phyloP scores from a whole-genome alignment of 371 early-diverging fungal genomes.

The Zychaea mexicana region DNA sequence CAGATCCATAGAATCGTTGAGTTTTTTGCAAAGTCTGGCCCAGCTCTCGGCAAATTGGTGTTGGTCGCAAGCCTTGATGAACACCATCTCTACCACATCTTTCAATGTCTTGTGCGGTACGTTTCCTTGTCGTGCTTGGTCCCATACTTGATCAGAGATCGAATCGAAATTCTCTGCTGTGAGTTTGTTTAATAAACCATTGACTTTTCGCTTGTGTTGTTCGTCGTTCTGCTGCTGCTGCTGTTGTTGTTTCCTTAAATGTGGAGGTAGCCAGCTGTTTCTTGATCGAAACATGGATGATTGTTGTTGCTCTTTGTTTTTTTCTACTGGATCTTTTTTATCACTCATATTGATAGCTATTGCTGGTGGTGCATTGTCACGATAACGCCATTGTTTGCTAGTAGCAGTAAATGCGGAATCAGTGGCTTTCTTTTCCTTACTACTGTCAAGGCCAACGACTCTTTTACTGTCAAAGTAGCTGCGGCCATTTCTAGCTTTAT shows the following conservation, averaged over 20 bases:
- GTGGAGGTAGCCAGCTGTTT: background rate
- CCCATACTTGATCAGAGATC: slow-evolving; percentile 82
- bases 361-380: background rate
- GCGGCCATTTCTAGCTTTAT: too few relatives aligned
- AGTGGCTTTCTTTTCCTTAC: too few relatives aligned
- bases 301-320: background rate
- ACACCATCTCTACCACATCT: slow-evolving; percentile 81
- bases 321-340: background rate
- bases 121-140: slow-evolving; percentile 68
- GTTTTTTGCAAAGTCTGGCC: slow-evolving; percentile 81
- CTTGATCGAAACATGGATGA: background rate
- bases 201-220: slow-evolving; percentile 75
- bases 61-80: slow-evolving; percentile 96
- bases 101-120: slow-evolving; percentile 49
- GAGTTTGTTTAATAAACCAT: slow-evolving; percentile 91
- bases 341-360: background rate
- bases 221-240: slow-evolving; percentile 40
- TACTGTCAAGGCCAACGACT: too few relatives aligned
- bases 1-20: slow-evolving; percentile 53
- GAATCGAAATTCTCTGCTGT: slow-evolving; percentile 92
- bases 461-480: too few relatives aligned
- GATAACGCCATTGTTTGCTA: too few relatives aligned
- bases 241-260: too few relatives aligned
- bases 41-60: slow-evolving; percentile 88
- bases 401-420: too few relatives aligned